Conservation (phyloP, 768 basidiomycete genomes). For the Pleurotus eryngii region DNA sequence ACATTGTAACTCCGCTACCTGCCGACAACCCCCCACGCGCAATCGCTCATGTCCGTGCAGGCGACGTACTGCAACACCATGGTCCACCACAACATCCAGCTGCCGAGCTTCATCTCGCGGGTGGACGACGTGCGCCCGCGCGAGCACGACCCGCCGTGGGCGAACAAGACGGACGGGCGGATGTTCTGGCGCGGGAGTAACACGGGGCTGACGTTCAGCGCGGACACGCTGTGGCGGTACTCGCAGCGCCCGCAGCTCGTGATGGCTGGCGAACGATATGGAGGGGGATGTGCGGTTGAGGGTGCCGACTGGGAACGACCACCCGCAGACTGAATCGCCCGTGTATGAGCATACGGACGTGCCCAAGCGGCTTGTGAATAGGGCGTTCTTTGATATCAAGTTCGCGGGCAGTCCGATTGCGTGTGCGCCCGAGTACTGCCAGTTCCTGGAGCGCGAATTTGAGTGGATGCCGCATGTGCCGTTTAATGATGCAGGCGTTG, state of each 20-base stretch:
- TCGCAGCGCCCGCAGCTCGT: no score
- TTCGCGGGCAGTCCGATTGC: slow-evolving; percentile 40
- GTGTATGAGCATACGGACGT: slow-evolving; percentile 30
- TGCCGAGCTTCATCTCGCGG: slow-evolving; percentile 39
- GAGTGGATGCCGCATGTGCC: slow-evolving; percentile 41
- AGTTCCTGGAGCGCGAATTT: slow-evolving; percentile 39
- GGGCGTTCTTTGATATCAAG: slow-evolving; percentile 52
- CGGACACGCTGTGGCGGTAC: no score
- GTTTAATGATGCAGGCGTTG: slow-evolving; percentile 33
- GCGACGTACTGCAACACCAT: slow-evolving; percentile 43
- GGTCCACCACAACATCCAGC: slow-evolving; percentile 45
- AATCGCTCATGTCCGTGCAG: slow-evolving; percentile 30
- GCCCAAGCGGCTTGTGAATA: slow-evolving; percentile 35
- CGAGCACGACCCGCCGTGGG: slow-evolving; percentile 50
- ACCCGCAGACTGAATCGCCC: no score
- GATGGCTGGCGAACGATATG: no score
- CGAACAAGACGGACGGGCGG: no score
- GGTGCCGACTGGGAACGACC: no score
- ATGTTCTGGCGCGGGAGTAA: no score
- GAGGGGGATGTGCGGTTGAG: no score
- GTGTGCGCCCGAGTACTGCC: slow-evolving; percentile 42
- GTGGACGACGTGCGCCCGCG: slow-evolving; percentile 24
- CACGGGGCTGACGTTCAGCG: no score
- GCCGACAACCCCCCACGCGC: slow-evolving; percentile 31
- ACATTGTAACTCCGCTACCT: no score